Base-by-base conservation (phyloP, 495 filamentous ascomycete species). In the Echria macrotheca region DNA sequence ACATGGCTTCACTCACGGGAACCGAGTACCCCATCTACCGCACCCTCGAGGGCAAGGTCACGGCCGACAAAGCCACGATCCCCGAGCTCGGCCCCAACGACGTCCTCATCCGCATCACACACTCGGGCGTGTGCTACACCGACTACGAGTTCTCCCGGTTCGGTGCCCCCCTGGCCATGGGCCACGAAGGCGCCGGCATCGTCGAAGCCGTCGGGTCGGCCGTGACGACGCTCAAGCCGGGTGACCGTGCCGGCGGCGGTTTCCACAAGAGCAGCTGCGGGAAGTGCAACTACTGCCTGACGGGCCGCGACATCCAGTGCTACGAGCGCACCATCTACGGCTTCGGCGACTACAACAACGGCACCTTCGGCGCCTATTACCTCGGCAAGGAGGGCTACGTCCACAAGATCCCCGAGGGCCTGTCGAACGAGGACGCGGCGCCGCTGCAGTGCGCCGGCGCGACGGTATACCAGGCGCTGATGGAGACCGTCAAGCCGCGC, bases 1-100 rank as follows among this genome's bases (percentile, higher is more conserved):
- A 46, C 22, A 54, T 54, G 52, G 22, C 52, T 12, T 44, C 40
- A 0, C 47, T 50, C 11, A 37, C 38, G 37, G 53, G 53, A 5
- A 51, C 35, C 10, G 21, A 41, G 15, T 55, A 45, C 37, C n/a
- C 32, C 41, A 26, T 40, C 14, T 47, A 42, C 42, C 53, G 53
- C 28, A n/a, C 33, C 41, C n/a, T 19, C 15, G 36, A 50, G 24
- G 25, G 32, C 69, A 95, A 95, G 55, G 95, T 90, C 69, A 94
- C 89, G 21, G 87, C 94, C 52, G 91, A 95, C 62, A 87, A 95
- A 82, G 95, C 91, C 14, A 72, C 83, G 11, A 75, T 55, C 47
- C 56, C 56, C 6, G 31, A n/a, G 4, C 43, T 55, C 24, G 52
- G 51, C 7, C 48, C 52, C 4, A 9, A 45, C 18, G 48, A 58